phyloP scores from a whole-genome alignment of 1,284 basidiomycete genomes.

The Leccinum insigne region DNA sequence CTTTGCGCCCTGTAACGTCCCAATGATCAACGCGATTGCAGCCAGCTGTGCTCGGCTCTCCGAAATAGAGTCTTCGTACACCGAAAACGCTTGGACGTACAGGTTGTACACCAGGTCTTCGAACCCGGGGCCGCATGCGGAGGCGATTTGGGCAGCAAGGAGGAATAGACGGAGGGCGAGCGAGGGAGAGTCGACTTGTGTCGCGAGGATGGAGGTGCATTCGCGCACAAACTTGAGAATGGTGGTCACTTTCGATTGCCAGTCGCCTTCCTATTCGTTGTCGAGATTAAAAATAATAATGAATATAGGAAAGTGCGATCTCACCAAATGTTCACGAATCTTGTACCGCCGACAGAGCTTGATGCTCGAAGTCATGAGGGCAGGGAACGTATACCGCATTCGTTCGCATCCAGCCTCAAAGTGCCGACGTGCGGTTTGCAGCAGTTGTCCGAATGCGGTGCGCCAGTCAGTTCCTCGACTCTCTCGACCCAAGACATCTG shows the following conservation, averaged over 20 bases:
- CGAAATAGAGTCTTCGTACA: no score
- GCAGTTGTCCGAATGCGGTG: conserved; percentile 48
- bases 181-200: conserved; percentile 87
- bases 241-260: conserved; percentile 57
- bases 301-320: neutral
- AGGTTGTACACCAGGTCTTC: conserved; percentile 82
- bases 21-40: no score
- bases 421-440: conserved; percentile 86
- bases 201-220: conserved; percentile 87
- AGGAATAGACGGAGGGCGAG: conserved; percentile 92
- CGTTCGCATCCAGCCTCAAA: conserved; percentile 91
- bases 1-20: no score
- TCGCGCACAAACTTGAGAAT: conserved; percentile 94
- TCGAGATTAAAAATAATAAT: neutral
- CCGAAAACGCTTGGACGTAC: no score
- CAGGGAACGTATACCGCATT: conserved; percentile 94
- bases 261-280: conserved; percentile 59
- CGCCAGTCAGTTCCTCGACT: neutral
- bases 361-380: conserved; percentile 55
- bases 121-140: conserved; percentile 37
- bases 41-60: no score
- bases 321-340: conserved; percentile 63
- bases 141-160: conserved; percentile 60
- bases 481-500: neutral
- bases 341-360: conserved; percentile 83